Percentiles rank a stretch among this genome's conserved stretches.
Conservation (phyloP, 2,329 filamentous ascomycete species). For the Fusarium redolens region DNA sequence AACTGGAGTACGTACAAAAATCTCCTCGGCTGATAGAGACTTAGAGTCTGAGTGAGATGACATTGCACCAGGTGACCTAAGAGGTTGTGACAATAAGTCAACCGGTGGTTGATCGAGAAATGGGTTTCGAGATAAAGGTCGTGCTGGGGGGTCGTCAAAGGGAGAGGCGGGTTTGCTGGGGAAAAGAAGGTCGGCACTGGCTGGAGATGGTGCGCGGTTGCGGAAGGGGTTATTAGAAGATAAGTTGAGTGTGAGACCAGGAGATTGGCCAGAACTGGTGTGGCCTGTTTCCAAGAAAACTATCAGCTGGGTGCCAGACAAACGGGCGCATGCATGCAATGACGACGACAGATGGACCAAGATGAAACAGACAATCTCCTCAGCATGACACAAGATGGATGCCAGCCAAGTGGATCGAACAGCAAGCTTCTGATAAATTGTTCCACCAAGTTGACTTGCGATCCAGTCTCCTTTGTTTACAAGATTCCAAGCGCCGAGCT, state of each 20-base stretch:
- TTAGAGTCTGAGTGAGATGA: constrained; percentile 58
- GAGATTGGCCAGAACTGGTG: constrained; percentile 41
- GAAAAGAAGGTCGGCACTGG: constrained; percentile 50
- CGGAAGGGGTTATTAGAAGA: constrained; percentile 87
- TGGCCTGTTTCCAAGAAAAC: constrained; percentile 43
- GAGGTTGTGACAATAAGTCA: constrained; percentile 49
- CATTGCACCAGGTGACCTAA: constrained; percentile 62
- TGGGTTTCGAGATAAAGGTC: constrained; percentile 78
- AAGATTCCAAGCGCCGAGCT: constrained; percentile 39
- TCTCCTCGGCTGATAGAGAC: constrained; percentile 71
- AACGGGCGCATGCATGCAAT: constrained; percentile 48
- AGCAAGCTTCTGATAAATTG: constrained; percentile 36
- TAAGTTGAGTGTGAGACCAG: constrained; percentile 71
- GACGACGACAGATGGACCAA: constrained; percentile 45
- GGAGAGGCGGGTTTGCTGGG: constrained; percentile 62
- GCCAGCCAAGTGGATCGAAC: constrained; percentile 44
- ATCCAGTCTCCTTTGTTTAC: constrained; percentile 40
- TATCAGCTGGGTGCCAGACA: constrained; percentile 42
- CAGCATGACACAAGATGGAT: constrained; percentile 47
- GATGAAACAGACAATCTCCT: constrained; percentile 49
- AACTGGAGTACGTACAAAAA: constrained; percentile 75
- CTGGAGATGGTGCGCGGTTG: constrained; percentile 75
- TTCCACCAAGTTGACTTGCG: constrained; percentile 43
- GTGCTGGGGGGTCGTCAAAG: constrained; percentile 68
- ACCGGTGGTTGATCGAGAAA: constrained; percentile 72